phyloP scores from a whole-genome alignment of 1,284 basidiomycete species.

The Amylostereum chailletii region DNA sequence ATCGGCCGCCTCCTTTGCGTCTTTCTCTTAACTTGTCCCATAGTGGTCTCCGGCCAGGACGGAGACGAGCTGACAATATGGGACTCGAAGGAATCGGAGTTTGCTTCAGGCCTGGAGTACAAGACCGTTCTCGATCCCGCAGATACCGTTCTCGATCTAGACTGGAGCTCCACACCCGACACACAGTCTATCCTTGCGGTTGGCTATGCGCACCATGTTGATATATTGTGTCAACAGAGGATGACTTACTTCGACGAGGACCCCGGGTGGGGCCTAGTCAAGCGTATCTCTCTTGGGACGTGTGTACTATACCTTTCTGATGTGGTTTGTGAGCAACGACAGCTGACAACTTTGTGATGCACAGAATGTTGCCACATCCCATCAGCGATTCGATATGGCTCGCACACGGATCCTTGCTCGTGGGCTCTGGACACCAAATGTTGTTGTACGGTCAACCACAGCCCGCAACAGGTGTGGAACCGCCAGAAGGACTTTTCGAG shows the following conservation, averaged over 20 bases:
- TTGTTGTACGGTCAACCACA: constrained; percentile 52
- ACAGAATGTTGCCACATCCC: constrained; percentile 63
- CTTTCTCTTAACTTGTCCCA: constrained; percentile 1
- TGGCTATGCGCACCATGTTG: constrained; percentile 69
- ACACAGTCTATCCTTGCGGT: constrained; percentile 84
- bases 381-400: constrained; percentile 89
- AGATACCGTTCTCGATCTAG: constrained; percentile 71
- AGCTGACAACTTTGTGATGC: not conserved
- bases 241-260: constrained; percentile 83
- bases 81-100: constrained; percentile 93
- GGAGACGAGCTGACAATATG: constrained; percentile 84
- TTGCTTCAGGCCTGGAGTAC: constrained; percentile 82
- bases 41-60: constrained; percentile 46
- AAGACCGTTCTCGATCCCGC: constrained; percentile 39
- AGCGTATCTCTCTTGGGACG: constrained; percentile 64
- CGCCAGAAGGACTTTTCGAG: constrained; percentile 54
- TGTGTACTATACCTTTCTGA: constrained; percentile 22
- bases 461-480: constrained; percentile 12
- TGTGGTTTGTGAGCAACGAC: not conserved
- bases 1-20: constrained; percentile 2
- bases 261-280: constrained; percentile 73
- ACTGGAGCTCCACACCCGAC: constrained; percentile 89
- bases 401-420: constrained; percentile 66
- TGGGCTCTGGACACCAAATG: constrained; percentile 73
- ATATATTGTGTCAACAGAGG: constrained; percentile 81